Evolutionary conservation across 345 rosid genomes (phyloP).

Genomic region (Garcia nutans): DNA sequence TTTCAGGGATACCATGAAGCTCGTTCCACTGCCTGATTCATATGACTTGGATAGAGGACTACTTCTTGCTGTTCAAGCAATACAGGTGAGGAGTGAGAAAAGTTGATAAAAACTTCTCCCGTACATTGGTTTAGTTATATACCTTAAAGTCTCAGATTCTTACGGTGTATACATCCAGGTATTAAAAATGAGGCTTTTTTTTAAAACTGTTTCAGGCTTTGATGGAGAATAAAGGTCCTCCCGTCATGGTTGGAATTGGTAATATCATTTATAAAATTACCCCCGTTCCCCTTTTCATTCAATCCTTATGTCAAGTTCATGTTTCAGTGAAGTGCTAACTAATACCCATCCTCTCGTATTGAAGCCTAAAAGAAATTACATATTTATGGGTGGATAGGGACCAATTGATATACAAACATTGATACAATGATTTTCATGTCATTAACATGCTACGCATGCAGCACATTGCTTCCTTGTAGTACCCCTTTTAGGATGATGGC

Average conservation of each 20-base stretch:
- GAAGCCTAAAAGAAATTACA: not conserved
- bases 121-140: not conserved
- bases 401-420: not conserved
- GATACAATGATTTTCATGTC: not conserved
- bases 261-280: constrained; percentile 17
- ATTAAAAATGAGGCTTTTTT: constrained; percentile 4
- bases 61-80: constrained; percentile 98
- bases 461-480: not conserved
- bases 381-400: not conserved
- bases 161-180: not conserved
- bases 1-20: constrained; percentile 87
- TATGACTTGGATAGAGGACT: constrained; percentile 94
- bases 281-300: constrained; percentile 1
- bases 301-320: not conserved
- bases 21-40: constrained; percentile 96
- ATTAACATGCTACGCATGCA: no score
- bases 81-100: constrained; percentile 62
- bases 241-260: constrained; percentile 97
- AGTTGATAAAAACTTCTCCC: not conserved
- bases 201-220: constrained; percentile 62
- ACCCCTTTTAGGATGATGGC: not conserved
- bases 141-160: not conserved
- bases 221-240: constrained; percentile 86
- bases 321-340: not conserved
- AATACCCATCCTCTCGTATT: not conserved